phyloP scores from a whole-genome alignment of 2,329 filamentous ascomycete species.

The Aspergillus sp. region DNA sequence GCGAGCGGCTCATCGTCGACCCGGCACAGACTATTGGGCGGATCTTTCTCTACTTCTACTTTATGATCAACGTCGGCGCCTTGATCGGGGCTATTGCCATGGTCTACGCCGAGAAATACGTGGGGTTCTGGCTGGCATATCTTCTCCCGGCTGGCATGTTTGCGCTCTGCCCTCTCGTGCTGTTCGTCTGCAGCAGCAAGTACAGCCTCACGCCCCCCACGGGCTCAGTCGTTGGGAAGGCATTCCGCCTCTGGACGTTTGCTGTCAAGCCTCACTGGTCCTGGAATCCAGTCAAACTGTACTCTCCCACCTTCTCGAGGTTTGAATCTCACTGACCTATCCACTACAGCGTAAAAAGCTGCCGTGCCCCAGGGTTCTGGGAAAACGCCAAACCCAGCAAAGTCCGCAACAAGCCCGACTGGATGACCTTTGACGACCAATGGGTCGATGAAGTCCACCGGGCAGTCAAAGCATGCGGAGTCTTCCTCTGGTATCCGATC shows the following conservation, averaged over 20 bases:
- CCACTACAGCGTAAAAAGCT: constrained; percentile 24
- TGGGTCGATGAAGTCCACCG: constrained; percentile 79
- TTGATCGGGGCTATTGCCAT: constrained; percentile 65
- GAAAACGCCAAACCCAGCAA: constrained; percentile 29
- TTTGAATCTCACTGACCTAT: constrained; percentile 8
- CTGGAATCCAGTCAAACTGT: constrained; percentile 57
- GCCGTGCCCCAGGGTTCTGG: constrained; percentile 27
- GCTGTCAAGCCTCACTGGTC: constrained; percentile 68
- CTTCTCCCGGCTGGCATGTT: constrained; percentile 70
- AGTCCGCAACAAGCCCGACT: constrained; percentile 24
- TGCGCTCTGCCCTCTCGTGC: constrained; percentile 64
- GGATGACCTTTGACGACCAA: constrained; percentile 77
- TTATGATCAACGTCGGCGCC: constrained; percentile 71
- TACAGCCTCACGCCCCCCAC: constrained; percentile 70
- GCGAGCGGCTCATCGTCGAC: constrained; percentile 72
- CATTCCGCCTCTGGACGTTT: constrained; percentile 63
- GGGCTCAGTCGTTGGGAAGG: constrained; percentile 73
- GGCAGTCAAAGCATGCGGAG: constrained; percentile 69
- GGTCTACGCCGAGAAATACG: constrained; percentile 75
- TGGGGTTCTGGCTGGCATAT: constrained; percentile 67
- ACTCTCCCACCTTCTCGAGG: background rate
- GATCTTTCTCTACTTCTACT: constrained; percentile 73
- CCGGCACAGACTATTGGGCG: constrained; percentile 71
- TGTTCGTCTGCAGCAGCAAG: constrained; percentile 63
- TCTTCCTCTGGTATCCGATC: constrained; percentile 63